Percentiles rank a stretch among this genome's conserved stretches.
These are phyloP conservation scores for Cladosporium austrohemisphaericum DNA, from an alignment of 2,329 filamentous ascomycete species.

Conservation along the genomic window DNA sequence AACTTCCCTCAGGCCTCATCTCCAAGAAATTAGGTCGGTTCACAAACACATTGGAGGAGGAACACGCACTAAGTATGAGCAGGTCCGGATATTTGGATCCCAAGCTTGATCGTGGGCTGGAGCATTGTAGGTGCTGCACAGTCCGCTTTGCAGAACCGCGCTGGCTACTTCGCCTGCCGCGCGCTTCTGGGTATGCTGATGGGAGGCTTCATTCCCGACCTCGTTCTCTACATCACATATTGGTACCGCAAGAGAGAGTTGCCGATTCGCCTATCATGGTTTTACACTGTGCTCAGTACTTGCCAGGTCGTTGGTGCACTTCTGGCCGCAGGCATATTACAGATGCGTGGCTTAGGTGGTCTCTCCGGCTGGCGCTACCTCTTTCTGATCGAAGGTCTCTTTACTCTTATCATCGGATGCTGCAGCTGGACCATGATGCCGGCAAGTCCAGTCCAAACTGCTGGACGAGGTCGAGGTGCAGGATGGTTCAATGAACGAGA, in stretches of 20 bases:
- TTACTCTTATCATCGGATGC: constrained; percentile 29
- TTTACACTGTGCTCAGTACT: constrained; percentile 34
- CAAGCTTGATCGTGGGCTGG: constrained; percentile 35
- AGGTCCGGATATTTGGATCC: constrained; percentile 44
- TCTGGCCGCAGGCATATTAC: constrained; percentile 25
- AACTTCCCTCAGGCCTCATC: constrained; percentile 49
- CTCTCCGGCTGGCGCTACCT: constrained; percentile 19
- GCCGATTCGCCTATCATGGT: constrained; percentile 40
- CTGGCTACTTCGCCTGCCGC: constrained; percentile 25
- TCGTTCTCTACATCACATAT: constrained; percentile 41
- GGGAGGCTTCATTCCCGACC: constrained; percentile 29
- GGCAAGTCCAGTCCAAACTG: constrained; percentile 58
- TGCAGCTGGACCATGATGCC: constrained; percentile 36
- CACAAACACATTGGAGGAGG: too few relatives aligned
- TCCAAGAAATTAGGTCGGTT: constrained; percentile 50
- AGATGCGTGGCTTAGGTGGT: constrained; percentile 26
- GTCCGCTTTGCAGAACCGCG: constrained; percentile 32
- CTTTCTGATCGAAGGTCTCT: constrained; percentile 31
- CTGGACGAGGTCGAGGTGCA: constrained; percentile 55
- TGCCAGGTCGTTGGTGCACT: constrained; percentile 29
- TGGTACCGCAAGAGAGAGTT: constrained; percentile 42
- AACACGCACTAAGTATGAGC: too few relatives aligned
- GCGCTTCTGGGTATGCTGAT: constrained; percentile 25
- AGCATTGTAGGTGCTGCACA: constrained; percentile 36
- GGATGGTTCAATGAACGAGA: constrained; percentile 66